Evolutionary conservation across 495 filamentous ascomycete genomes (phyloP), one percentile per base, ranked within the genome.

Genomic region (Hypoxylon cercidicola): DNA sequence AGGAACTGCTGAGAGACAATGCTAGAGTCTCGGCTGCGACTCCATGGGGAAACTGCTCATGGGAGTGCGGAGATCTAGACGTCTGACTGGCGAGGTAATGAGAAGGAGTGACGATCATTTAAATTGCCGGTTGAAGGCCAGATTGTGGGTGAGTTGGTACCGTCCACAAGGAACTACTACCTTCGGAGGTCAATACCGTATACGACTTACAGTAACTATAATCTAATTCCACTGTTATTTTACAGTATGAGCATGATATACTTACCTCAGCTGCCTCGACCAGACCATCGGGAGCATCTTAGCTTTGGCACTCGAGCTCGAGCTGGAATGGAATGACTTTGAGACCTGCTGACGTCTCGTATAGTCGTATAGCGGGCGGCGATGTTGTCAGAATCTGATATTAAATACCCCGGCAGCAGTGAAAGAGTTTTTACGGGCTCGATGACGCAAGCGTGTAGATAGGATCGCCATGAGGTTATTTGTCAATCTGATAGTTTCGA

Each of bases 101-200:
- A 39, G 60, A 54, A 51, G 43, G 45, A 60, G 51, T 19, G 65
- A 64, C 37, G 60, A 68, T 68, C 65, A 68, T 60, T 64, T 48
- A 64, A 55, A 60, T 64, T 68, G 65, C 65, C 65, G 65, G 60
- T 45, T 56, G 65, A 64, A 63, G 60, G 45, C 25, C 20, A 55
- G 55, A 68, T 51, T 41, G 47, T 30, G 54, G 54, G 39, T 43
- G 49, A 59, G 34, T 44, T 51, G 47, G 60, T 68, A 60, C 65
- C 64, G 64, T 57, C 43, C 21, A 43, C 25, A 30, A 35, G 64
- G 64, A 28, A 58, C 64, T 52, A 56, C 19, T 56, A 25, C 39
- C 37, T n/a, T 32, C 28, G 19, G 51, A 55, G 35, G 50, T 12
- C 23, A 50, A 43, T 45, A 55, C 50, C 16, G 55, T 63, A 56